Conservation (phyloP, 345 rosid genomes). For the Erucastrum elatum region DNA sequence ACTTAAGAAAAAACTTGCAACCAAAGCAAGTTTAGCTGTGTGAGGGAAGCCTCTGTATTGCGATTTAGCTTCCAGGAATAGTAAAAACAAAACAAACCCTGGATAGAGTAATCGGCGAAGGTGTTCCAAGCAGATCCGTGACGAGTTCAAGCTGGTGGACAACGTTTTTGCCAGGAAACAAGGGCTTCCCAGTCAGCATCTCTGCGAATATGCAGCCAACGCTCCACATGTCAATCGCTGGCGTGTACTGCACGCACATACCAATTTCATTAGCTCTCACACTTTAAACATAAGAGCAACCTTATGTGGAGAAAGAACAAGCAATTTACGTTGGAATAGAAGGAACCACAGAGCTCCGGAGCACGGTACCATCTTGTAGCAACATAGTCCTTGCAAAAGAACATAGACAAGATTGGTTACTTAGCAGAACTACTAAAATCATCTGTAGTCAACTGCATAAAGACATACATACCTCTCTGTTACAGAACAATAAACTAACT, state of each 20-base stretch:
- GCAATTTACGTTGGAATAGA: constrained; percentile 75
- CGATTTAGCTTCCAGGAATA: constrained; percentile 22
- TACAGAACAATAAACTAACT: constrained; percentile 8
- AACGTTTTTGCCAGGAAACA: constrained; percentile 97
- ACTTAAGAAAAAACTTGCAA: constrained; percentile 27
- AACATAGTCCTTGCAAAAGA: constrained; percentile 84
- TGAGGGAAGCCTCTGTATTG: constrained; percentile 41
- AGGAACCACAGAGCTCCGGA: constrained; percentile 97
- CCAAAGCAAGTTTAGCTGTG: constrained; percentile 33
- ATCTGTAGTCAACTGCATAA: background rate
- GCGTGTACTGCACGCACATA: constrained; percentile 78
- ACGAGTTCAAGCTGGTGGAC: constrained; percentile 87
- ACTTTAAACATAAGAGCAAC: background rate
- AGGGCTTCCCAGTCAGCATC: constrained; percentile 84
- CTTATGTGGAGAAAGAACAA: background rate
- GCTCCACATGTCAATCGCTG: constrained; percentile 98
- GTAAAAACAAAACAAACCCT: constrained; percentile 58
- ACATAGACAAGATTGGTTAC: constrained; percentile 30
- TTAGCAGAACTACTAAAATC: constrained; percentile 11
- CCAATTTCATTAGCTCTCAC: constrained; percentile 12
- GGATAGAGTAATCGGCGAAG: constrained; percentile 68
- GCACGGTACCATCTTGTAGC: constrained; percentile 99
- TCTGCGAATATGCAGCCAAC: constrained; percentile 98
- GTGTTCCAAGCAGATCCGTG: constrained; percentile 97
- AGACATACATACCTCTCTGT: constrained; percentile 24